phyloP scores from a whole-genome alignment of 2,329 filamentous ascomycete genomes.

The Fusarium mundagurra region DNA sequence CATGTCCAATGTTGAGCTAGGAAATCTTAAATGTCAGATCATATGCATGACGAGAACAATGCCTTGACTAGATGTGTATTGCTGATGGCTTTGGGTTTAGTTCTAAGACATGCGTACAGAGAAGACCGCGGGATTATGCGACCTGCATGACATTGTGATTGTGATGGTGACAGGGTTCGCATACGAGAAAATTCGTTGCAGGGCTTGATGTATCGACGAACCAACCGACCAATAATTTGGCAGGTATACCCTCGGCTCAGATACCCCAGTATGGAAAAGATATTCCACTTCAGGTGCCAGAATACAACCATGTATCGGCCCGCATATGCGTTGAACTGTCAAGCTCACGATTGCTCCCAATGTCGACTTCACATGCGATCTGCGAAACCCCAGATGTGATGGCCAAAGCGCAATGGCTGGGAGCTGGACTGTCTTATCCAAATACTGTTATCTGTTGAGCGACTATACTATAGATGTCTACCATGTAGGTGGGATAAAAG shows the following conservation, averaged over 20 bases:
- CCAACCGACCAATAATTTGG: not conserved
- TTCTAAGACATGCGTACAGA: not conserved
- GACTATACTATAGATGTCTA: not conserved
- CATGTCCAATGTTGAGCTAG: too few relatives aligned
- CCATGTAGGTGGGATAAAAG: not conserved
- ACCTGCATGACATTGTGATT: not conserved
- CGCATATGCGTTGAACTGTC: not conserved
- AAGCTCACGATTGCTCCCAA: fast-evolving
- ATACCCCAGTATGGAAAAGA: not conserved
- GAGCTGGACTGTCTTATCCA: not conserved
- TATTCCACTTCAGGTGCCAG: not conserved
- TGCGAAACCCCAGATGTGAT: not conserved
- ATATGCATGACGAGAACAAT: fast-evolving
- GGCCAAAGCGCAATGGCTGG: too few relatives aligned
- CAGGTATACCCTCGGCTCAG: not conserved
- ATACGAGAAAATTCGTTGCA: not conserved
- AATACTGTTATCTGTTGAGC: not conserved
- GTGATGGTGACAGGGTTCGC: not conserved
- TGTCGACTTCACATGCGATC: not conserved
- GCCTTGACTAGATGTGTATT: not conserved
- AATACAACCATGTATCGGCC: not conserved
- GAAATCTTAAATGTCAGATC: not conserved
- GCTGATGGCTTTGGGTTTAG: not conserved
- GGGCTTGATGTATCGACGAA: not conserved
- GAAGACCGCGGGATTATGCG: not conserved